Conservation (phyloP, 2,329 filamentous ascomycete species). For the Pseudogymnoascus sp. region DNA sequence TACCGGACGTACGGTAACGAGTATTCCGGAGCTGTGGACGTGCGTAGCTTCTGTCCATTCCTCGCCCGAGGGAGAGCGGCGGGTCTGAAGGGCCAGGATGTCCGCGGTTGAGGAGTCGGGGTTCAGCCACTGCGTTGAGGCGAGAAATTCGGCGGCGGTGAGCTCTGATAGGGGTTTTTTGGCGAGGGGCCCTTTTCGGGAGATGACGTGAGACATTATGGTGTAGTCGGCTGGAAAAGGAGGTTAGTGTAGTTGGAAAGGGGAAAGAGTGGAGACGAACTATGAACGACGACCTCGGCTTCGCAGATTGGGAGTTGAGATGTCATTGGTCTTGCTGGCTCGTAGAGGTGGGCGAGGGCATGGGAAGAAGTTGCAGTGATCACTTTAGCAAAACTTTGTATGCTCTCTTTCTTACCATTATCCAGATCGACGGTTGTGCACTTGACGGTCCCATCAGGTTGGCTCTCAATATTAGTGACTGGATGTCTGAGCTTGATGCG, state of each 20-base stretch:
- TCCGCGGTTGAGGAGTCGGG: neutral
- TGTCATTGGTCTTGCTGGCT: neutral
- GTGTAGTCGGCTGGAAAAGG: neutral
- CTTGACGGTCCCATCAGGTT: neutral
- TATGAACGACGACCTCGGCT: neutral
- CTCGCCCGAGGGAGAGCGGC: neutral
- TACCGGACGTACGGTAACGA: neutral
- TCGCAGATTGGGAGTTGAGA: slow-evolving; percentile 2
- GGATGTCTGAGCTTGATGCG: neutral
- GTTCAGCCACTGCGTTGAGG: neutral
- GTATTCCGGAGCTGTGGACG: neutral
- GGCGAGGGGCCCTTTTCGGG: neutral
- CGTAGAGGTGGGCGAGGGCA: neutral
- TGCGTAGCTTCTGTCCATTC: slow-evolving; percentile 1
- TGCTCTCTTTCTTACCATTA: neutral
- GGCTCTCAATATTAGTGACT: neutral
- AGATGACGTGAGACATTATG: neutral
- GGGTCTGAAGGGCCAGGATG: neutral
- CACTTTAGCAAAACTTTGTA: neutral
- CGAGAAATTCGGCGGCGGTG: neutral
- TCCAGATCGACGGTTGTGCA: neutral
- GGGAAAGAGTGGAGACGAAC: neutral
- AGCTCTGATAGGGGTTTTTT: slow-evolving; percentile 1
- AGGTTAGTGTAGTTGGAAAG: neutral
- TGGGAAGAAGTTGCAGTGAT: neutral